Evolutionary conservation across 2,329 filamentous ascomycete species (phyloP).

Genomic region (Thielaviopsis populi): DNA sequence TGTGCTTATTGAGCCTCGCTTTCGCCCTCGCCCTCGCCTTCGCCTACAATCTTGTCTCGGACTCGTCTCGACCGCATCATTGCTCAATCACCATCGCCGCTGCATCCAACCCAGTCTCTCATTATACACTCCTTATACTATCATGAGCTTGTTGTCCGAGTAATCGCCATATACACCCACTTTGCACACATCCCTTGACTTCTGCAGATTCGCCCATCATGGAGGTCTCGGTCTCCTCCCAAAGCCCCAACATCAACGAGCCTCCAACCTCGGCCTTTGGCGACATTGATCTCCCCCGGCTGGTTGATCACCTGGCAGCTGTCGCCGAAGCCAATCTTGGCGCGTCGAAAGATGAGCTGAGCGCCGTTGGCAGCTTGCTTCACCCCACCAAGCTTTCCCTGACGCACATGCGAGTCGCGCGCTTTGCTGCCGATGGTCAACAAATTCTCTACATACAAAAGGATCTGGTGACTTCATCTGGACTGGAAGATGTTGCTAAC

Average conservation of each 20-base stretch:
- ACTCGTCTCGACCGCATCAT: neutral
- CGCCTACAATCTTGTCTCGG: neutral
- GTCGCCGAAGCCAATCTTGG: constrained; percentile 61
- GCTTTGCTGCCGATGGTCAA: constrained; percentile 80
- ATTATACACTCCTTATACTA: neutral
- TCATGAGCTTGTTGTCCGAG: constrained; percentile 2
- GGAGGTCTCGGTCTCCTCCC: constrained; percentile 36
- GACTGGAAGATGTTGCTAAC: constrained; percentile 35
- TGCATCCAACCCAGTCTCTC: neutral
- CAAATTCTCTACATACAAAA: constrained; percentile 85
- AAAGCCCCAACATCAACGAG: constrained; percentile 33
- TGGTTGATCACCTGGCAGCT: constrained; percentile 57
- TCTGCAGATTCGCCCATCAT: constrained; percentile 26
- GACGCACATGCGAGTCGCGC: constrained; percentile 71
- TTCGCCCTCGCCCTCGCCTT: too few relatives aligned
- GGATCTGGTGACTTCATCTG: constrained; percentile 45
- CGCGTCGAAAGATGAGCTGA: constrained; percentile 62
- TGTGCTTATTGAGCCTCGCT: neutral
- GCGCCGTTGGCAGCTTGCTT: constrained; percentile 67
- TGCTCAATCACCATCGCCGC: neutral
- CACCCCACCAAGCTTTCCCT: constrained; percentile 57
- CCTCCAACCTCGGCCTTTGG: constrained; percentile 33
- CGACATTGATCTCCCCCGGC: constrained; percentile 49
- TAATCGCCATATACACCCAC: neutral
- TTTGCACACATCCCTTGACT: neutral